A percentile compares a stretch with the other conserved stretches of the same genome.
These are phyloP conservation scores for Colletotrichum coccodes DNA, from an alignment of 2,329 filamentous ascomycete genomes.

Conservation along the genomic window DNA sequence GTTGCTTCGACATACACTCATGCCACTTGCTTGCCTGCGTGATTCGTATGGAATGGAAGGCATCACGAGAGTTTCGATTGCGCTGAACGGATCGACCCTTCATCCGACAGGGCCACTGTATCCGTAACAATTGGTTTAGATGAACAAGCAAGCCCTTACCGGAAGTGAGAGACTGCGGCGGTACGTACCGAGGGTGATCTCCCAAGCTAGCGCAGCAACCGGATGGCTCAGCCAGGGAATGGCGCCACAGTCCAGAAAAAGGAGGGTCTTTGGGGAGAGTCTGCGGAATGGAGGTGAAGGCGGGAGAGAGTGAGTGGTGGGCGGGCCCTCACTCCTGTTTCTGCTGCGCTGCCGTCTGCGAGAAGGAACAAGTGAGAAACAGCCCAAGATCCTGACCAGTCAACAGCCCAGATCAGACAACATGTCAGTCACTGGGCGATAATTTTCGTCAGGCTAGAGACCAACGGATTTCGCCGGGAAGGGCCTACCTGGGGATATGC, in stretches of 20 bases:
- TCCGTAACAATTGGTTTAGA: conserved; percentile 22
- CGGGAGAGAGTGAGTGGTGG: not conserved
- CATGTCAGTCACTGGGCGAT: not conserved
- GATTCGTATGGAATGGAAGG: not conserved
- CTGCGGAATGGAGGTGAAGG: not conserved
- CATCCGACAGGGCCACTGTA: conserved; percentile 10
- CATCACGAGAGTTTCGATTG: not conserved
- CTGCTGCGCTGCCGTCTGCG: not conserved
- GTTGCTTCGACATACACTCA: not conserved
- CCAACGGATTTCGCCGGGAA: conserved; percentile 1
- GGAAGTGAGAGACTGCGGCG: conserved; percentile 1
- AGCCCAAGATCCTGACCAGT: not conserved
- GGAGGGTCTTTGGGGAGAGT: not conserved
- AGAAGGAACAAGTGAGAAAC: not conserved
- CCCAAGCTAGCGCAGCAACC: conserved; percentile 21
- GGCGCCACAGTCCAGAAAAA: conserved; percentile 13
- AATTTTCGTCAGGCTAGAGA: not conserved
- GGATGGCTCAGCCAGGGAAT: conserved; percentile 24
- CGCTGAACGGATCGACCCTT: not conserved
- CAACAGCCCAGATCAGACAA: not conserved
- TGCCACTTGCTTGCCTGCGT: not conserved
- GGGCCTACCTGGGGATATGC: not conserved
- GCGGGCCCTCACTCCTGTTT: not conserved
- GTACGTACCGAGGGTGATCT: conserved; percentile 29
- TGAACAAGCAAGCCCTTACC: conserved; percentile 20